Percentiles rank a stretch among this genome's conserved stretches.
Evolutionary conservation across 2,329 filamentous ascomycete species (phyloP).

Genomic region (Colletotrichum costaricense): DNA sequence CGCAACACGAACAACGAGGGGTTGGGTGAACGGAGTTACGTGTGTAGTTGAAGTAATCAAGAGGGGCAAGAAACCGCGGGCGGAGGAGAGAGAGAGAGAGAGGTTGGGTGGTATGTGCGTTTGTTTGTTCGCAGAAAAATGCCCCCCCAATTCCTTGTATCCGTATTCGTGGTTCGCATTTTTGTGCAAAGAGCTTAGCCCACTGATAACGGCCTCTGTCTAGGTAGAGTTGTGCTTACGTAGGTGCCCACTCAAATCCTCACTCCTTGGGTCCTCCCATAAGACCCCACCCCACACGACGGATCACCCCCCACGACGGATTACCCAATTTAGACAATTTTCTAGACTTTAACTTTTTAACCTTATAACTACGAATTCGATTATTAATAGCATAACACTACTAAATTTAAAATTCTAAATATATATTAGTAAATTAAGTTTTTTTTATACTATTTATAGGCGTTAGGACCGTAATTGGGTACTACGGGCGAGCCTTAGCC

Average conservation of each 20-base stretch:
- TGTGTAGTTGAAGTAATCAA: not conserved
- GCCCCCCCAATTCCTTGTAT: too few relatives aligned
- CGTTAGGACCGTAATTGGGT: fast-evolving
- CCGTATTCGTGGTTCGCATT: not conserved
- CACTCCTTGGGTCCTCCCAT: too few relatives aligned
- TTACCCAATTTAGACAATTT: too few relatives aligned
- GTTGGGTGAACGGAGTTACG: not conserved
- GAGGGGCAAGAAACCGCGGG: not conserved
- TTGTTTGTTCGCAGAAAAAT: not conserved
- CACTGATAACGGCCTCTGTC: not conserved
- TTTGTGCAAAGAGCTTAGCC: not conserved
- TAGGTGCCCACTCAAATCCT: not conserved
- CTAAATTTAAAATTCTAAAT: too few relatives aligned
- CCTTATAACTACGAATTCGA: too few relatives aligned
- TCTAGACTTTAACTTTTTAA: too few relatives aligned
- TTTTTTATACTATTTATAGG: fast-evolving
- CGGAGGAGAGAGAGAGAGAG: not conserved
- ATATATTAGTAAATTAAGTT: too few relatives aligned
- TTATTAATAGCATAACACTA: too few relatives aligned
- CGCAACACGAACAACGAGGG: not conserved
- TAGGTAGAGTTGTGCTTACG: conserved; percentile 6
- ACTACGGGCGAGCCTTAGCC: fast-evolving
- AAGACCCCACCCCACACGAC: too few relatives aligned
- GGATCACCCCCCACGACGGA: not conserved
- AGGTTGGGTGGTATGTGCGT: not conserved